Conservation (phyloP, 2,329 filamentous ascomycete species). For the Elsinoe perseae region DNA sequence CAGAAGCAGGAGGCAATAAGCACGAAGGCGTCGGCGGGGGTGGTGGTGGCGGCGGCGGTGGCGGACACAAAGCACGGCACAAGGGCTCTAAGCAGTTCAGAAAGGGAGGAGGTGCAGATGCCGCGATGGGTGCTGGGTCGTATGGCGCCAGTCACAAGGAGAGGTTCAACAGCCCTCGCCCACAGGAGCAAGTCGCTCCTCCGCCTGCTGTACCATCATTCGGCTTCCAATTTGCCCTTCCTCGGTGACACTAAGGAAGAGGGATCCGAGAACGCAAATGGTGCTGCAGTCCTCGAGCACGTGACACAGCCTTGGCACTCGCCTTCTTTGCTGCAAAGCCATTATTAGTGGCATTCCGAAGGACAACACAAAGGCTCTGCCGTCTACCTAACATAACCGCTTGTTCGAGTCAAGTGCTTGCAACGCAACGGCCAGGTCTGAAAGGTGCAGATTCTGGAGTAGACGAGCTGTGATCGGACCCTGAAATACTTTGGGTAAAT, state of each 20-base stretch:
- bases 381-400: background rate
- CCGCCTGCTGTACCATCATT: slow-evolving; percentile 35
- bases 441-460: too few species aligned
- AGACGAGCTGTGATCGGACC: too few species aligned
- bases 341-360: too few species aligned
- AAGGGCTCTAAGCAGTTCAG: slow-evolving; percentile 1
- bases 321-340: too few species aligned
- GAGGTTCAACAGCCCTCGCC: slow-evolving; percentile 18
- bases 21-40: slow-evolving; percentile 27
- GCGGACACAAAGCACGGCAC: slow-evolving; percentile 17
- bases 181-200: slow-evolving; percentile 32
- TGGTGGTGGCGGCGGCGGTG: slow-evolving; percentile 24
- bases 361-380: too few species aligned
- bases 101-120: slow-evolving; percentile 20
- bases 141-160: slow-evolving; percentile 20
- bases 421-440: too few species aligned
- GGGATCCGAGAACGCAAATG: too few species aligned
- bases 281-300: too few species aligned
- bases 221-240: slow-evolving; percentile 28
- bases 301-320: background rate
- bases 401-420: too few species aligned
- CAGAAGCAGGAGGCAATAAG: slow-evolving; percentile 27
- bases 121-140: slow-evolving; percentile 22
- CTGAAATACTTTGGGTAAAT: too few species aligned
- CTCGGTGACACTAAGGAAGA: too few species aligned